Percentiles rank a stretch among this genome's conserved stretches.
Conservation (phyloP, 2,329 filamentous ascomycete species). For the Zarea fungicola region DNA sequence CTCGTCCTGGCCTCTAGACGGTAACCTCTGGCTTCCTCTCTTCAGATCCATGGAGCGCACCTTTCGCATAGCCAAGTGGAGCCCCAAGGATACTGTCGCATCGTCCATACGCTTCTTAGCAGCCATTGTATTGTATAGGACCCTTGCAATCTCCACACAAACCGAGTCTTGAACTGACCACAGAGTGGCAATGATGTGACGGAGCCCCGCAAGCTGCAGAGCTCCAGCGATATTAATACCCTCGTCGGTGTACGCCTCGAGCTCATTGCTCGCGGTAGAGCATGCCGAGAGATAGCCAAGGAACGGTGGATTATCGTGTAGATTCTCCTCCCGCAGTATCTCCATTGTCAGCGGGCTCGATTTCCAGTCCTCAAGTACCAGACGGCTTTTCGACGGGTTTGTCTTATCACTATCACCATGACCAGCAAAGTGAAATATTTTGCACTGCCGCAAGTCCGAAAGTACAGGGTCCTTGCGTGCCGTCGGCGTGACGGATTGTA, state of each 20-base stretch:
- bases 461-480: conserved; percentile 20
- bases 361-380: background rate
- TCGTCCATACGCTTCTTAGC: too few species aligned
- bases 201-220: background rate
- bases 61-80: too few species aligned
- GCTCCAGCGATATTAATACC: background rate
- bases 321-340: background rate
- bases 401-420: conserved; percentile 22
- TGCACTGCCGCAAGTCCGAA: conserved; percentile 18
- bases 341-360: background rate
- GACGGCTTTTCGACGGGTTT: background rate
- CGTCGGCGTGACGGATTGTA: background rate
- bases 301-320: background rate
- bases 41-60: too few species aligned
- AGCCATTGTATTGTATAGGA: background rate
- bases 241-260: background rate
- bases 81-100: too few species aligned
- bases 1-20: too few species aligned
- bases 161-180: background rate
- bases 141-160: background rate
- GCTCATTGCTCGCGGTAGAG: background rate
- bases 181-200: background rate
- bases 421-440: conserved; percentile 38
- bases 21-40: too few species aligned
- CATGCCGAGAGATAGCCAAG: background rate